Evolutionary conservation across 2,329 filamentous ascomycete genomes (phyloP).

Genomic region (Raffaelea deltoideospora): DNA sequence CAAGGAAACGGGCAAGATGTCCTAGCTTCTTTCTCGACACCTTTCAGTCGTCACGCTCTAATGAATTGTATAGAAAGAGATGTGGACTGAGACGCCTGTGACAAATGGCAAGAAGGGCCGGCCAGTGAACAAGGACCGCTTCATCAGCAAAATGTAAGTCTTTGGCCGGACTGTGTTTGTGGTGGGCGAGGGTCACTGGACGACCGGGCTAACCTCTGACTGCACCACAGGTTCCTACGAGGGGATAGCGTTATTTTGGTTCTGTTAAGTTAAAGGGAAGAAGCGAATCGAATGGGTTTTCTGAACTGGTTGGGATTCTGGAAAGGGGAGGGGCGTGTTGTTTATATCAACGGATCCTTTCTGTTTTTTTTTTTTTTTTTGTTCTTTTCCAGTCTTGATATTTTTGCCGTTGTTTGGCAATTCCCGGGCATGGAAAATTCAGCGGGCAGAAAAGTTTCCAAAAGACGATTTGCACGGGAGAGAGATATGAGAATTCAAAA

Average conservation of each 20-base stretch:
- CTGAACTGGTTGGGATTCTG: no score
- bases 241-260: slow-evolving; percentile 83
- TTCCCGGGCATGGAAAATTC: no score
- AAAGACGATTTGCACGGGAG: no score
- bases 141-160: slow-evolving; percentile 78
- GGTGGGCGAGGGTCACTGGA: background rate
- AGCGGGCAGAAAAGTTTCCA: background rate
- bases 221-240: slow-evolving; percentile 52
- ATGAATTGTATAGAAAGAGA: slow-evolving; percentile 51
- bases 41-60: background rate
- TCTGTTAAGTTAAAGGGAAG: slow-evolving; percentile 47
- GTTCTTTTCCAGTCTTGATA: no score
- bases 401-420: no score
- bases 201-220: background rate
- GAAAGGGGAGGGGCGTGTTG: background rate
- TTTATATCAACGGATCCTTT: no score
- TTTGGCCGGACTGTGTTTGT: background rate
- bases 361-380: background rate
- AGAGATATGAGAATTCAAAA: no score
- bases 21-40: no score
- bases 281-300: no score
- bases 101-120: slow-evolving; percentile 77
- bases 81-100: slow-evolving; percentile 95
- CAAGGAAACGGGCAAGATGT: background rate
- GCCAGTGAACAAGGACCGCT: slow-evolving; percentile 92